Evolutionary conservation across 805 yeast genomes (phyloP).

Genomic region (Zygosaccharomyces rouxii): DNA sequence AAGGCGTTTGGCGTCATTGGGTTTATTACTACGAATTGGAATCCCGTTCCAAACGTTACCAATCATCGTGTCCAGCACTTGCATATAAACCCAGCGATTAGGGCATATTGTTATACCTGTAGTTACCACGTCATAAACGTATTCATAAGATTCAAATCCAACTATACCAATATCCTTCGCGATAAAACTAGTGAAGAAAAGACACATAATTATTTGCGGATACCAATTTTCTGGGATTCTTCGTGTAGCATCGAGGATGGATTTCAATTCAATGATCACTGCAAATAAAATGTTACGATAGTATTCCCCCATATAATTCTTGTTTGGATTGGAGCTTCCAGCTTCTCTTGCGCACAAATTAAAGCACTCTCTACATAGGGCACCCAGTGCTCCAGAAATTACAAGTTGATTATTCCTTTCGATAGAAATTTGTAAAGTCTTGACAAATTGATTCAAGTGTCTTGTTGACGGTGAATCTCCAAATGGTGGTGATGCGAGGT

Average conservation of each 20-base stretch:
- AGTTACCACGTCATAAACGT: conserved; percentile 20
- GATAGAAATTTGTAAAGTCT: conserved; percentile 18
- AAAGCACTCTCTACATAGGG: conserved; percentile 10
- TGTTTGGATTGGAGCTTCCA: conserved; percentile 8
- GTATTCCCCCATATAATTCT: conserved; percentile 14
- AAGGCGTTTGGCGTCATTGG: conserved; percentile 22
- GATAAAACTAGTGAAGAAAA: conserved; percentile 25
- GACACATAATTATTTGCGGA: conserved; percentile 14
- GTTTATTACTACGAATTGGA: conserved; percentile 13
- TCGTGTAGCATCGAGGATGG: conserved; percentile 12
- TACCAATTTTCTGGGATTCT: conserved; percentile 13
- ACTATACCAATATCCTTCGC: conserved; percentile 20
- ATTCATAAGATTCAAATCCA: conserved; percentile 30
- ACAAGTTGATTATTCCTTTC: conserved; percentile 1
- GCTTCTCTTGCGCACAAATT: conserved; percentile 17
- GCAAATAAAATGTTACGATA: conserved; percentile 23
- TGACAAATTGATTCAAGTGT: conserved; percentile 24
- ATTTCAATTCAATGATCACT: conserved; percentile 16
- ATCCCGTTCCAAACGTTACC: conserved; percentile 10
- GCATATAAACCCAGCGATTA: conserved; percentile 3
- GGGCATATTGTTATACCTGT: conserved; percentile 10
- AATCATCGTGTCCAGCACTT: conserved; percentile 15
- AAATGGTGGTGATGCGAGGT: conserved; percentile 8
- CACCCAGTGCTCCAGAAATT: conserved; percentile 9
- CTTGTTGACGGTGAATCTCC: conserved; percentile 7